Evolutionary conservation across 139 green algal species (phyloP).

Genomic region (Tetraselmis chui): DNA sequence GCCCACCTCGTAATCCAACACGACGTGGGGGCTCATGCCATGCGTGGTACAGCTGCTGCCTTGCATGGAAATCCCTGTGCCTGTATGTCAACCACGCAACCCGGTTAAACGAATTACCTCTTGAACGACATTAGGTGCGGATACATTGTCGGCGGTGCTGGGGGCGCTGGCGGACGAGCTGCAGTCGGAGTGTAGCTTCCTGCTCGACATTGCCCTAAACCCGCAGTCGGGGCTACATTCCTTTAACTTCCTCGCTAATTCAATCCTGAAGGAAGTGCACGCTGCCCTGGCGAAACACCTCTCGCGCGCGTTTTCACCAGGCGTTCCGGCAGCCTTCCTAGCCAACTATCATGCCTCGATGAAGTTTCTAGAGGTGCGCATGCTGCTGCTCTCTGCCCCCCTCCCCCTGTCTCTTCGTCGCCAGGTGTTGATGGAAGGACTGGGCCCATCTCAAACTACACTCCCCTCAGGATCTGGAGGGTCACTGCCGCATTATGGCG

Average conservation of each 20-base stretch:
- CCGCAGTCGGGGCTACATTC: conserved; percentile 39
- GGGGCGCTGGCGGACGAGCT: conserved; percentile 15
- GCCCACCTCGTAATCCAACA: too few species aligned
- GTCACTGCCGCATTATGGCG: conserved; percentile 28
- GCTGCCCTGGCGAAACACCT: conserved; percentile 32
- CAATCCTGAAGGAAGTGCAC: conserved; percentile 73
- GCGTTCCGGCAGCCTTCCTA: conserved; percentile 74
- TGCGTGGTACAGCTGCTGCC: too few species aligned
- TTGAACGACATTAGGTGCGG: neutral
- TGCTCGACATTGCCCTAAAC: conserved; percentile 28
- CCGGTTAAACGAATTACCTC: neutral
- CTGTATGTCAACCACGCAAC: neutral
- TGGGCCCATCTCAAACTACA: too few species aligned
- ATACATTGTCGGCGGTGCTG: conserved; percentile 17
- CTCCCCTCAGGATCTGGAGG: conserved; percentile 36
- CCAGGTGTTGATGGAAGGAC: too few species aligned
- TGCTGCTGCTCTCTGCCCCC: too few species aligned
- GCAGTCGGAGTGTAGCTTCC: conserved; percentile 2
- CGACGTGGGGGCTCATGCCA: too few species aligned
- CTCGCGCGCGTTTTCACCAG: conserved; percentile 65
- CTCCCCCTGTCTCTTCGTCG: too few species aligned
- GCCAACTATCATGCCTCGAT: conserved; percentile 62
- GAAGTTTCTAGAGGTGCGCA: conserved; percentile 43
- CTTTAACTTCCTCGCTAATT: conserved; percentile 72
- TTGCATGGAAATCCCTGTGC: too few species aligned